phyloP scores from a whole-genome alignment of 2,329 filamentous ascomycete species.

The Aspergillus sergii region DNA sequence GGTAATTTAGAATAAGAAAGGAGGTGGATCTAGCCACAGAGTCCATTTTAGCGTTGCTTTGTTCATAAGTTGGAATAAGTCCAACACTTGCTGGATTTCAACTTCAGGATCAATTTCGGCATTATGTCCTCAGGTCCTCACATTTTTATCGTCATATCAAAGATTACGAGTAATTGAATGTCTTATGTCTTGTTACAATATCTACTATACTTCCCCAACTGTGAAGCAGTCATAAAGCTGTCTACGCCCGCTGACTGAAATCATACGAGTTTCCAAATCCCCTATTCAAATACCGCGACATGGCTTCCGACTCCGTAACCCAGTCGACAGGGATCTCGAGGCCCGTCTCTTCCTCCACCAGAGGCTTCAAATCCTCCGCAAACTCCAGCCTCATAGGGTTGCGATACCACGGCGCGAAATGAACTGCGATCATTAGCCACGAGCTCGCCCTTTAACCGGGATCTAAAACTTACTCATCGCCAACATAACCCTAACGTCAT shows the following conservation, averaged over 20 bases:
- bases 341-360: conserved; percentile 46
- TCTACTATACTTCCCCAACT: neutral
- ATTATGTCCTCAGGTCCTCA: too few relatives aligned
- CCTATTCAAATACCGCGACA: conserved; percentile 55
- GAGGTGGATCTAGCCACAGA: too few relatives aligned
- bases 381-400: conserved; percentile 47
- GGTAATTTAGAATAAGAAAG: too few relatives aligned
- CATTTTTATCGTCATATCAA: neutral
- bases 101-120: too few relatives aligned
- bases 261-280: conserved; percentile 66
- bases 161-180: neutral
- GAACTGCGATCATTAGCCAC: neutral
- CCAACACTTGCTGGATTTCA: too few relatives aligned
- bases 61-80: too few relatives aligned
- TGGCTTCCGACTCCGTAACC: conserved; percentile 42
- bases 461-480: conserved; percentile 47
- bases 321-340: conserved; percentile 58
- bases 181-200: neutral
- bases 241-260: conserved; percentile 52
- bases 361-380: conserved; percentile 51
- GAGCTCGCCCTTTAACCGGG: conserved; percentile 11
- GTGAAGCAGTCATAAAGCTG: neutral
- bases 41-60: too few relatives aligned
- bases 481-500: conserved; percentile 57
- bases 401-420: conserved; percentile 4